Base-by-base conservation (phyloP, 352 stramenopile species). In the Globisporangium cylindrosporum region DNA sequence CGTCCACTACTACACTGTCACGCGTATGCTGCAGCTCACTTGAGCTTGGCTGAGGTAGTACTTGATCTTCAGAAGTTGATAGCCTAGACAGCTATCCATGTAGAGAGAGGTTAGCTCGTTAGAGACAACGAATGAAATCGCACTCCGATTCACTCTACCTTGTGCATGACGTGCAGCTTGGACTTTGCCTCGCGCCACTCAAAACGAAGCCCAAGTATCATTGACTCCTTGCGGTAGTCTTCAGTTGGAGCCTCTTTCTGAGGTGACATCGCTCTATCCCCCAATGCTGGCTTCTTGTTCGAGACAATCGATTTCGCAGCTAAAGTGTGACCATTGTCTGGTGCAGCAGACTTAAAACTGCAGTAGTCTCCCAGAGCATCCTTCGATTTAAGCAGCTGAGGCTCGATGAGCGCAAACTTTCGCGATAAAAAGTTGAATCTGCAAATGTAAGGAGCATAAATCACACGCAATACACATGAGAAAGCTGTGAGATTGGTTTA, bases 111-210 rank as follows among this genome's bases (percentile, higher is more conserved):
- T 20, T 27, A 24, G 25, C 18, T 29, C 27, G 27, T 56, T n/a
- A 29, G 3, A n/a, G 48, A 64, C 38, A 10, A 25, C 8, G 20
- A 55, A 6, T 51, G n/a, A 18, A 27, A 63, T 25, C 38, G 1
- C 4, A 22, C 27, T 34, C 18, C n/a, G 14, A 29, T 8, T 51
- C n/a, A 14, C 46, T 64, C 43, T 62, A 91, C 84, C 80, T 92
- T 89, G 58, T 94, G 81, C 36, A 72, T 77, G 4, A 86, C 69
- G 12, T 82, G 65, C 9, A 94, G 69, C 59, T 90, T 88, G 8
- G 83, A 88, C 58, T 79, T 79, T 7, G 74, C 86, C 64, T 91
- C 75, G 34, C 81, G 68, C 82, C 82, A 93, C 69, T 94, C 86
- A n/a, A 89, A 77, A 12, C 84, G 80, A 46, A 92, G 70, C 0